Base-by-base conservation (phyloP, 768 basidiomycete genomes). In the Boletellus emodensis region DNA sequence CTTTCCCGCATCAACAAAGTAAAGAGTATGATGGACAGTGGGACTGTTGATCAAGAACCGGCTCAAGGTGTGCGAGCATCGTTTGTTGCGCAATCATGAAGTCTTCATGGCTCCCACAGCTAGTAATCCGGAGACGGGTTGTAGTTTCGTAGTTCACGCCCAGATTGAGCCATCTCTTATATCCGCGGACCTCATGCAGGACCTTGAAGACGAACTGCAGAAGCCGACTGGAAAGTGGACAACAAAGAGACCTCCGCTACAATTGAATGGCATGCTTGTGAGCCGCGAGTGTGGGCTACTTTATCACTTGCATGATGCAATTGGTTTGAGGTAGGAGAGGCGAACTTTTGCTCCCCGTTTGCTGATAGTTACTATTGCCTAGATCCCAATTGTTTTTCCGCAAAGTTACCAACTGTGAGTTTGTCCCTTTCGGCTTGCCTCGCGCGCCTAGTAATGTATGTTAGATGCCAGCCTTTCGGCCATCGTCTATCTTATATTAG, bases 251-350 rank as follows among this genome's bases (percentile, higher is more conserved):
- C 86, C 87, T 3, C 78, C 76, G 32, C 63, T 89, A 46, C 71
- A 71, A 3, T 61, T 90, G 39, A 79, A 77, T 44, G 87, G 82
- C 9, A 70, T 94, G 7, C 63, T 92, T 1, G 61, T 94, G 41
- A 94, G 92, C 63, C 80, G 79, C 59, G 80, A 88, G 52, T 95
- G 93, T 61, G 93, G 89, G 3, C 67, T 92, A 35, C 66, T 91
- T 35, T 82, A 83, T 44, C 83, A 84, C 51, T 61, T 91, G 4
- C 74, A 74, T 24, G 78, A 84, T 20, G 81, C 84, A 0, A 75
- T 82, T 39, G 91, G 91, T 0, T 62, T 94, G 44, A 79, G 86
- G 85, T 88, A 53, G 20, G 74, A 46, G 10, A 12, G 1, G 9
- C n/a, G n/a, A 36, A 0, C 8, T 34, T 52, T 32, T 30, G 48